Evolutionary conservation across 2,329 filamentous ascomycete species (phyloP).

Genomic region (Talaromyces sp.): DNA sequence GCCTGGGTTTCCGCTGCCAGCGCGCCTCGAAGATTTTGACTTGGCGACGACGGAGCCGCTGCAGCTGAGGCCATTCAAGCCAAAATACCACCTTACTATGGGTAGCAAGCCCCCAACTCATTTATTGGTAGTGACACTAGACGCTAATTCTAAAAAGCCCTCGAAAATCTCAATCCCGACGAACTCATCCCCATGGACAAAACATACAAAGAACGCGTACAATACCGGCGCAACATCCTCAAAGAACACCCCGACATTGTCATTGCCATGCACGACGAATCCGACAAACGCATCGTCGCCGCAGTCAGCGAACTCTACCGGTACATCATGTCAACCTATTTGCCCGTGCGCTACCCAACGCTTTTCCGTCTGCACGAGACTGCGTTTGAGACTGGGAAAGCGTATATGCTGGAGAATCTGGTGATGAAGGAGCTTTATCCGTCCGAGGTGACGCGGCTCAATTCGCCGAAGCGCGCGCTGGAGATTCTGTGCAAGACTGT

Average conservation of each 20-base stretch:
- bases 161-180: conserved; percentile 49
- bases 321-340: conserved; percentile 51
- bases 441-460: conserved; percentile 23
- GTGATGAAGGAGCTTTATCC: conserved; percentile 42
- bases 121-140: background rate
- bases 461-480: conserved; percentile 38
- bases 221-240: conserved; percentile 46
- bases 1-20: conserved; percentile 10
- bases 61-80: conserved; percentile 54
- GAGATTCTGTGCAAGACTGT: conserved; percentile 47
- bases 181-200: conserved; percentile 56
- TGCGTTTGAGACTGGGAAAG: conserved; percentile 19
- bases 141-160: conserved; percentile 34
- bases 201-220: conserved; percentile 51
- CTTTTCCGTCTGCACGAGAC: conserved; percentile 43
- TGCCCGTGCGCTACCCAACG: conserved; percentile 53
- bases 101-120: conserved; percentile 35
- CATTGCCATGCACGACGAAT: conserved; percentile 32
- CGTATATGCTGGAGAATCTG: conserved; percentile 39
- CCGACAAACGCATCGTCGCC: conserved; percentile 35
- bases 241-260: conserved; percentile 36
- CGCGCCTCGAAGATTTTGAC: conserved; percentile 44
- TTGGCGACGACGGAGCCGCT: conserved; percentile 49
- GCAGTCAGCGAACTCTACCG: conserved; percentile 54
- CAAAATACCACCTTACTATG: conserved; percentile 61